Evolutionary conservation across 768 basidiomycete genomes (phyloP).

Genomic region (Russula olivacea): DNA sequence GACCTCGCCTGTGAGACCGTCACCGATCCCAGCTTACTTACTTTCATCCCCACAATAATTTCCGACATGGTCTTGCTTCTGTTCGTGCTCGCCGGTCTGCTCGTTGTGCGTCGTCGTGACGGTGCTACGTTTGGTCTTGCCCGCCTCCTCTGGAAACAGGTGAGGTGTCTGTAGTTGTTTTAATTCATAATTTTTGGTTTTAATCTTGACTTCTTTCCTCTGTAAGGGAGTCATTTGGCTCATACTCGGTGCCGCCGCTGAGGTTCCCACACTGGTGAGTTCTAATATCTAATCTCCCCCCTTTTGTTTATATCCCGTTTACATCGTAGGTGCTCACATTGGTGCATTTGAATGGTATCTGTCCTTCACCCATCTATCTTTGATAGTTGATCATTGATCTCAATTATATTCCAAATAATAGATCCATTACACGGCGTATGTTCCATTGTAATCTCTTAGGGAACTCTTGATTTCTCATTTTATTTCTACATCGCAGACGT

Average conservation of each 20-base stretch:
- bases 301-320: neutral
- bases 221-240: neutral
- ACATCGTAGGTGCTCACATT: neutral
- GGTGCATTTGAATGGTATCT: neutral
- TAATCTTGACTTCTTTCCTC: neutral
- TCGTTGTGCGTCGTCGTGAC: neutral
- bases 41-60: neutral
- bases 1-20: neutral
- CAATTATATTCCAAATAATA: neutral
- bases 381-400: neutral
- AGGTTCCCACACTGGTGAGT: neutral
- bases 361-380: neutral
- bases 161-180: neutral
- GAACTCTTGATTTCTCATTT: neutral
- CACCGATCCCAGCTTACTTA: neutral
- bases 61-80: neutral
- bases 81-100: conserved; percentile 4
- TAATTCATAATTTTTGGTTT: neutral
- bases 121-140: neutral
- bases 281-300: neutral
- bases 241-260: neutral
- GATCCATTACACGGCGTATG: neutral
- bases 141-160: neutral
- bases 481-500: neutral
- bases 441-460: neutral